phyloP scores from a whole-genome alignment of 116 monocot genomes.

The Trichopus zeylanicus region DNA sequence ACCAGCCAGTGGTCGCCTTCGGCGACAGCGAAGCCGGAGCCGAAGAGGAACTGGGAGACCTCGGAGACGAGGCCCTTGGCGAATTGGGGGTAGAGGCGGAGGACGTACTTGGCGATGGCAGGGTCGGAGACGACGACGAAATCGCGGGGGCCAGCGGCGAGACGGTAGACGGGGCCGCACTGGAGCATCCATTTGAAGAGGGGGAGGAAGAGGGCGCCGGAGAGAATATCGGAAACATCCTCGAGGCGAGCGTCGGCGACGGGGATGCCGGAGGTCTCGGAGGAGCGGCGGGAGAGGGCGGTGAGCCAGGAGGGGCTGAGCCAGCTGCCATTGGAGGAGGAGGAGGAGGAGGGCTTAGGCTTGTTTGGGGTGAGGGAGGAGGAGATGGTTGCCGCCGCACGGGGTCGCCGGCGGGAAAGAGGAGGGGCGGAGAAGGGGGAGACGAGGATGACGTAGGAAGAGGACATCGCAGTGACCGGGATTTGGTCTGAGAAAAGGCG shows the following conservation, averaged over 20 bases:
- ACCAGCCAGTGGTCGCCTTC: slow-evolving; percentile 91
- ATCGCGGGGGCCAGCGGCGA: slow-evolving; percentile 80
- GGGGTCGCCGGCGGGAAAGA: background rate
- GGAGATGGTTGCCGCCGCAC: no score
- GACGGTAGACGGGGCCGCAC: slow-evolving; percentile 79
- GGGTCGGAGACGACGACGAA: slow-evolving; percentile 91
- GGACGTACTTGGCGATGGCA: slow-evolving; percentile 75
- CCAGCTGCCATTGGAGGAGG: slow-evolving; percentile 34
- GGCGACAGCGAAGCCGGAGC: slow-evolving; percentile 82
- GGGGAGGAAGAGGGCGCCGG: slow-evolving; percentile 90
- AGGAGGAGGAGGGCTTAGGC: background rate
- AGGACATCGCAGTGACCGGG: no score
- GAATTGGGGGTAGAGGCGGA: slow-evolving; percentile 70
- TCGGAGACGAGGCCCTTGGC: slow-evolving; percentile 93
- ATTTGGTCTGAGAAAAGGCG: no score
- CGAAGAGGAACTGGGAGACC: slow-evolving; percentile 92
- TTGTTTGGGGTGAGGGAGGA: background rate
- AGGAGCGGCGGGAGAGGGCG: slow-evolving; percentile 34
- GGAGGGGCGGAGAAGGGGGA: background rate
- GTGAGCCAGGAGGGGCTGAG: slow-evolving; percentile 93
- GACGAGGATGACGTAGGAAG: no score
- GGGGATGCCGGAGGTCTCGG: slow-evolving; percentile 74
- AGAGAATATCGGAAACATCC: slow-evolving; percentile 87
- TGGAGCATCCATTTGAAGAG: slow-evolving; percentile 92
- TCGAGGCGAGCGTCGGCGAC: slow-evolving; percentile 72